Conservation (phyloP, 2,329 filamentous ascomycete genomes). For the Gnomoniopsis sp. region DNA sequence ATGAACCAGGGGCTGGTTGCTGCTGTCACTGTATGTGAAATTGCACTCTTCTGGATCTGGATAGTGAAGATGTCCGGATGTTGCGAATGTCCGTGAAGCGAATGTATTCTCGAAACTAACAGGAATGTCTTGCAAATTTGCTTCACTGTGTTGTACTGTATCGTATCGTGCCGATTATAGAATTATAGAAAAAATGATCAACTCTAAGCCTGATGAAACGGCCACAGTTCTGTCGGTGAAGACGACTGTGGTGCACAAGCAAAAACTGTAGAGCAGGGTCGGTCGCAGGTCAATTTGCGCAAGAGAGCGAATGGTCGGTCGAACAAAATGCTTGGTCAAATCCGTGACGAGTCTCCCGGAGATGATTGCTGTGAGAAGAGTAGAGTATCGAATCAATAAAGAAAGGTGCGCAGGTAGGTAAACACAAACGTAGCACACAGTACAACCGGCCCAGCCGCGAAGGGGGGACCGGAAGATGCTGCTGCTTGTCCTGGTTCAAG, state of each 20-base stretch:
- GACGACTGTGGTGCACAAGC: conserved; percentile 15
- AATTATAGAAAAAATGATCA: conserved; percentile 10
- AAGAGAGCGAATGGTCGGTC: neutral
- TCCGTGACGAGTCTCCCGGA: neutral
- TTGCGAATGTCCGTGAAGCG: neutral
- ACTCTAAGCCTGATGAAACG: neutral
- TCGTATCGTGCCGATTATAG: neutral
- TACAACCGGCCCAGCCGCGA: conserved; percentile 2
- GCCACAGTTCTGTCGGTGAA: conserved; percentile 17
- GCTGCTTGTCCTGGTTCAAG: neutral
- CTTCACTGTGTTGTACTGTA: neutral
- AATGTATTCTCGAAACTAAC: neutral
- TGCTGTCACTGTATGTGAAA: neutral
- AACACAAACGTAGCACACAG: neutral
- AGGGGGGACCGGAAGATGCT: neutral
- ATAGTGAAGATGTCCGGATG: neutral
- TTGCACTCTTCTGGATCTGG: no score
- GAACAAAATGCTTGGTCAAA: neutral
- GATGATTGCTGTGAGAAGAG: conserved; percentile 5
- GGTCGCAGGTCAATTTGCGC: neutral
- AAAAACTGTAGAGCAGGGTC: neutral
- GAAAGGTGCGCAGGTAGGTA: neutral
- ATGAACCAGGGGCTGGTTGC: conserved; percentile 4
- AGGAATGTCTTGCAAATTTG: neutral
- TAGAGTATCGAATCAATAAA: neutral